phyloP scores from a whole-genome alignment of 2,329 filamentous ascomycete species.

The Cryphonectria nitschkei region DNA sequence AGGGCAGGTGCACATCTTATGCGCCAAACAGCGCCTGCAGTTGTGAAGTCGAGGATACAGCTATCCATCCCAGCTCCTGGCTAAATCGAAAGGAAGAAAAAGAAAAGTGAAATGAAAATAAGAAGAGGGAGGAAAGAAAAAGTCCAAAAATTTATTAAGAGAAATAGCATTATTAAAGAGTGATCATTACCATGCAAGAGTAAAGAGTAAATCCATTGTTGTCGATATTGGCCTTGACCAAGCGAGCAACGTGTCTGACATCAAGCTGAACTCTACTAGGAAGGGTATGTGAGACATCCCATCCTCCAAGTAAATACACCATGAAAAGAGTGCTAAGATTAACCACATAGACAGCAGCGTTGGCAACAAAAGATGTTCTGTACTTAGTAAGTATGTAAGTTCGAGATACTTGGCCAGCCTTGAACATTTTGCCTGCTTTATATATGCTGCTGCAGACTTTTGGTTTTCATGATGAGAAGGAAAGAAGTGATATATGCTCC shows the following conservation, averaged over 20 bases:
- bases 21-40: neutral
- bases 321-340: neutral
- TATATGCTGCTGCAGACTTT: neutral
- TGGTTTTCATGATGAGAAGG: neutral
- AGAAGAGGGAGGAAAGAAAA: neutral
- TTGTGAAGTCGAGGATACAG: neutral
- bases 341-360: neutral
- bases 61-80: neutral
- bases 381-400: neutral
- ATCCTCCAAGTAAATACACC: neutral
- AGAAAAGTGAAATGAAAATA: neutral
- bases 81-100: neutral
- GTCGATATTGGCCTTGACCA: neutral
- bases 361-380: neutral
- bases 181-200: neutral
- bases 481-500: neutral
- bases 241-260: neutral
- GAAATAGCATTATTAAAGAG: neutral
- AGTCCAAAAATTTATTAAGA: no score
- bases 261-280: neutral
- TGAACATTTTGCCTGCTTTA: neutral
- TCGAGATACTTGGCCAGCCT: no score
- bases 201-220: neutral
- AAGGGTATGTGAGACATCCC: neutral
- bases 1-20: conserved; percentile 1